Percentiles rank a stretch among this genome's conserved stretches.
Conservation (phyloP, 1,284 basidiomycete genomes). For the Leccinum subrobustum region DNA sequence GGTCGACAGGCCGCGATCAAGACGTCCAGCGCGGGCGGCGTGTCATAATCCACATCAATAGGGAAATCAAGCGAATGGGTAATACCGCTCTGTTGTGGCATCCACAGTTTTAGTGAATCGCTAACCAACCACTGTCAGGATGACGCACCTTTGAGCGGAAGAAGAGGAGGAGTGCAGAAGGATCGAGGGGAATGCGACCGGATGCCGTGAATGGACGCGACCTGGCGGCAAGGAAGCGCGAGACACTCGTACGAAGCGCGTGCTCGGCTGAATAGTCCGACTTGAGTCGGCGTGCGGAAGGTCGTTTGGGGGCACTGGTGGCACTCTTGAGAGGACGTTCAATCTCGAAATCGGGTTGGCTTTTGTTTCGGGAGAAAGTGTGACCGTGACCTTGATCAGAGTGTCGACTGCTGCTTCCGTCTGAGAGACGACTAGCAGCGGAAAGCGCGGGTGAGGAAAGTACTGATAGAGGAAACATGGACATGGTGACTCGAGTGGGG, state of each 20-base stretch:
- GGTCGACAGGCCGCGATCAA: conserved; percentile 73
- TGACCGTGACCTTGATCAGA: conserved; percentile 32
- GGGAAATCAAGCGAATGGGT: conserved; percentile 80
- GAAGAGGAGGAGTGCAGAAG: conserved; percentile 65
- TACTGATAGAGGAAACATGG: conserved; percentile 29
- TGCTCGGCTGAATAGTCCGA: conserved; percentile 51
- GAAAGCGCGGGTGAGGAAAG: conserved; percentile 34
- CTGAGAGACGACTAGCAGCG: conserved; percentile 34
- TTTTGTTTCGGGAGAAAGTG: conserved; percentile 36
- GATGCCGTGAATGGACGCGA: conserved; percentile 62
- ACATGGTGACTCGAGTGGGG: not conserved
- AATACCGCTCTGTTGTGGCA: conserved; percentile 58
- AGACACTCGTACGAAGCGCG: conserved; percentile 55
- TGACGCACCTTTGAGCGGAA: conserved; percentile 70
- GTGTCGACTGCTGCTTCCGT: conserved; percentile 34
- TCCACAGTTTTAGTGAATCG: conserved; percentile 3
- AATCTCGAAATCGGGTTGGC: conserved; percentile 54
- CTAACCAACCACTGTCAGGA: not conserved
- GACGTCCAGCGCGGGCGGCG: conserved; percentile 77
- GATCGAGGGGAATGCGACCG: conserved; percentile 70
- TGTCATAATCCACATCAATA: conserved; percentile 69
- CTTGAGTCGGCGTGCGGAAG: conserved; percentile 30
- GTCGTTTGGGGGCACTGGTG: conserved; percentile 30
- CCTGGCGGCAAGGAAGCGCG: conserved; percentile 57
- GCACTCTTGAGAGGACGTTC: conserved; percentile 49